Evolutionary conservation across 371 early-diverging fungal genomes (phyloP), one percentile per base, ranked within the genome.

Genomic region (Mucor circinelloides): DNA sequence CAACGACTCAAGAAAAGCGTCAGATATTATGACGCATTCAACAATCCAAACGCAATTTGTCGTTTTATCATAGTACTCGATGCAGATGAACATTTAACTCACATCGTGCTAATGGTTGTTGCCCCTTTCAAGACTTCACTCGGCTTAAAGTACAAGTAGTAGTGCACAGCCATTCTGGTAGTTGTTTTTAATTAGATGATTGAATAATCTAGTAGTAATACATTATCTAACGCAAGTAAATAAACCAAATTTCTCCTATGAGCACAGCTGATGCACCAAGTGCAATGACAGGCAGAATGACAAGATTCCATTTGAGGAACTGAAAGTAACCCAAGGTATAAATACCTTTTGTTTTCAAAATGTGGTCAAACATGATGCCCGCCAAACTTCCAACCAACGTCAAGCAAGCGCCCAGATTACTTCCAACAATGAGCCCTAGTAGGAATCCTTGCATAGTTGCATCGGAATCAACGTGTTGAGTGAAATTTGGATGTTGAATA

Each of bases 321-420:
- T 70, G 72, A 66, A 81, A 80, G 67, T 89, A 89, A 5, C 83
- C 85, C 9, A 90, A 70, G 15, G 64, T 70, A 42, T 79, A 73
- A 15, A 85, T 81, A 6, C 79, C 85, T 66, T 87, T 85, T 38
- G 82, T 87, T 64, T 80, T 79, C 54, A 91, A 58, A 25, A 91
- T 83, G n/a, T 88, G 84, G 60, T 86, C 89, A 63, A 80, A 83
- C 92, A 92, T 93, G 54, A 95, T 77, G 9, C 95, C 95, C 3
- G 95, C 94, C 66, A 95, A 71, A 48, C 90, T 88, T 17, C 92
- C 93, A 6, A 91, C 84, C 12, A 88, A 72, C 3, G 91, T 88
- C 36, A 93, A 70, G 58, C 91, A 90, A 13, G 94, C 95, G 3
- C 95, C 95, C 44, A 95, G 60, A 67, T 95, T 94, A 68, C 87